Conservation (phyloP, 257 asterid genomes). For the Coffea canephora region DNA sequence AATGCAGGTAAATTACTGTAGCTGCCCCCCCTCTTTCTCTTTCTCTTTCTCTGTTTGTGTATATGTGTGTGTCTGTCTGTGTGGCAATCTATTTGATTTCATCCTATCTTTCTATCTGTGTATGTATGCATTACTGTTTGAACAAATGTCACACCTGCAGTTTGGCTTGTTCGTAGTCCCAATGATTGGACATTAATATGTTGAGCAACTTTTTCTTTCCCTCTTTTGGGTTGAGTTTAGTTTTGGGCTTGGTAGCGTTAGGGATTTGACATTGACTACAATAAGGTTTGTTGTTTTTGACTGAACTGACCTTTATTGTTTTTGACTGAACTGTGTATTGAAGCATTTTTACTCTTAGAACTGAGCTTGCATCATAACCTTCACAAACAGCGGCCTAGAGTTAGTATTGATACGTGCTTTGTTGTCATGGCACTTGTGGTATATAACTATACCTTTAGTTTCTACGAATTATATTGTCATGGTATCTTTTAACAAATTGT, state of each 20-base stretch:
- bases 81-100: not conserved
- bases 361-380: not conserved
- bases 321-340: not conserved
- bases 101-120: too few species aligned
- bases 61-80: too few species aligned
- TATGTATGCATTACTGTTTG: not conserved
- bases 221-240: not conserved
- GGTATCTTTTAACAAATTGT: not conserved
- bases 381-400: too few species aligned
- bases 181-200: not conserved
- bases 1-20: constrained; percentile 39
- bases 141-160: not conserved
- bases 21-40: not conserved
- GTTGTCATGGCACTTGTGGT: not conserved
- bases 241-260: not conserved
- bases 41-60: not conserved
- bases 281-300: not conserved
- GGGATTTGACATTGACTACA: not conserved
- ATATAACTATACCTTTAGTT: not conserved
- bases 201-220: not conserved
- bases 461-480: not conserved
- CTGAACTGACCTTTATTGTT: not conserved
- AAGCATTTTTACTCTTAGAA: not conserved
- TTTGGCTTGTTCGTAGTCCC: not conserved
- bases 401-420: not conserved